Percentiles rank a stretch among this genome's conserved stretches.
These are phyloP conservation scores for Bimuria novae-zelandiae DNA, from an alignment of 2,329 filamentous ascomycete species.

Conservation along the genomic window DNA sequence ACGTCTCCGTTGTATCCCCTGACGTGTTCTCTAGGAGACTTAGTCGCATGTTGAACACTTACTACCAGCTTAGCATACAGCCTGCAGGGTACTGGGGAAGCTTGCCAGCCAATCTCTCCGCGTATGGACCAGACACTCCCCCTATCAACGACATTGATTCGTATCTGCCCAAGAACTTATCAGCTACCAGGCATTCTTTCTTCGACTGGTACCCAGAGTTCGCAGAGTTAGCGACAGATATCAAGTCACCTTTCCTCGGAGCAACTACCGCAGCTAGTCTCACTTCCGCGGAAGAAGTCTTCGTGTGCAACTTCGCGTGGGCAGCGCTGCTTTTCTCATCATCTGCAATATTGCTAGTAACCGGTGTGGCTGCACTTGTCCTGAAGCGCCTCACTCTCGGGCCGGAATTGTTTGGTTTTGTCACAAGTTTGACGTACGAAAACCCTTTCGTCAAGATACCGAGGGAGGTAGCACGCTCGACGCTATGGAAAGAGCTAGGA, in stretches of 20 bases:
- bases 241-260: slow-evolving; percentile 29
- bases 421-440: slow-evolving; percentile 46
- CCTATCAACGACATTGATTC: slow-evolving; percentile 26
- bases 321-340: slow-evolving; percentile 28
- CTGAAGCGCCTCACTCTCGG: slow-evolving; percentile 36
- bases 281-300: slow-evolving; percentile 22
- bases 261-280: slow-evolving; percentile 27
- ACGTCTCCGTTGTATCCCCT: too few relatives aligned
- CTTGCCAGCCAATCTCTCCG: slow-evolving; percentile 26
- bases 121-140: slow-evolving; percentile 31
- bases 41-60: slow-evolving; percentile 35
- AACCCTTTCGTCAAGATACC: slow-evolving; percentile 38
- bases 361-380: slow-evolving; percentile 22
- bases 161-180: slow-evolving; percentile 29
- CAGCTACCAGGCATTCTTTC: slow-evolving; percentile 17
- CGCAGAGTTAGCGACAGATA: slow-evolving; percentile 6
- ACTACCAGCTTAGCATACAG: slow-evolving; percentile 33
- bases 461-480: slow-evolving; percentile 36
- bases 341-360: slow-evolving; percentile 24
- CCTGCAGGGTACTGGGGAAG: slow-evolving; percentile 31
- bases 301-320: slow-evolving; percentile 36
- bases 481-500: slow-evolving; percentile 40
- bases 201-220: too few relatives aligned
- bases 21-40: slow-evolving; percentile 17
- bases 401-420: slow-evolving; percentile 43